Conservation (phyloP, 148 eudicot species). For the Silene conica region DNA sequence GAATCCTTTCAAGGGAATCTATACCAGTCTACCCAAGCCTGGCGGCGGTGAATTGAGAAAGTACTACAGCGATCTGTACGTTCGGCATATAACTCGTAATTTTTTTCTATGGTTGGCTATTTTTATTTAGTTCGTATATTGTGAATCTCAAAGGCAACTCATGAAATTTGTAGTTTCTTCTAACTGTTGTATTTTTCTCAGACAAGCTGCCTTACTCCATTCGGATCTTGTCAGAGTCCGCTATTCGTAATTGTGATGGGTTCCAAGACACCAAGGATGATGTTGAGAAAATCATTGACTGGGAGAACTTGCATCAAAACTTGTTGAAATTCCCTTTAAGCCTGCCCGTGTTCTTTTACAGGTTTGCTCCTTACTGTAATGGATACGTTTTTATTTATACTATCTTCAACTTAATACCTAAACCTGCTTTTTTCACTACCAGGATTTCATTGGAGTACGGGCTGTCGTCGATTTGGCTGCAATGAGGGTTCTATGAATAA, state of each 20-base stretch:
- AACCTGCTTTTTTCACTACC: conserved; percentile 13
- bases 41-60: too few relatives aligned
- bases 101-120: not conserved
- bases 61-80: too few relatives aligned
- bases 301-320: conserved; percentile 89
- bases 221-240: conserved; percentile 80
- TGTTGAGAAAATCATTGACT: conserved; percentile 93
- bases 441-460: conserved; percentile 98
- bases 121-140: not conserved
- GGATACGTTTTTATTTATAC: not conserved
- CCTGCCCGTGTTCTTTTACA: conserved; percentile 96
- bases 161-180: not conserved
- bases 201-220: conserved; percentile 87
- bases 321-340: conserved; percentile 90
- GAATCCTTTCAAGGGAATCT: too few relatives aligned
- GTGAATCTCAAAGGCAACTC: not conserved
- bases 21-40: too few relatives aligned
- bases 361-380: conserved; percentile 30
- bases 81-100: too few relatives aligned
- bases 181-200: too few relatives aligned
- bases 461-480: conserved; percentile 95
- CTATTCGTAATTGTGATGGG: conserved; percentile 90
- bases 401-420: conserved; percentile 5
- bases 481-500: conserved; percentile 91
- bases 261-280: conserved; percentile 83